Evolutionary conservation across 805 yeast genomes (phyloP).

Genomic region (Spathaspora boniae): DNA sequence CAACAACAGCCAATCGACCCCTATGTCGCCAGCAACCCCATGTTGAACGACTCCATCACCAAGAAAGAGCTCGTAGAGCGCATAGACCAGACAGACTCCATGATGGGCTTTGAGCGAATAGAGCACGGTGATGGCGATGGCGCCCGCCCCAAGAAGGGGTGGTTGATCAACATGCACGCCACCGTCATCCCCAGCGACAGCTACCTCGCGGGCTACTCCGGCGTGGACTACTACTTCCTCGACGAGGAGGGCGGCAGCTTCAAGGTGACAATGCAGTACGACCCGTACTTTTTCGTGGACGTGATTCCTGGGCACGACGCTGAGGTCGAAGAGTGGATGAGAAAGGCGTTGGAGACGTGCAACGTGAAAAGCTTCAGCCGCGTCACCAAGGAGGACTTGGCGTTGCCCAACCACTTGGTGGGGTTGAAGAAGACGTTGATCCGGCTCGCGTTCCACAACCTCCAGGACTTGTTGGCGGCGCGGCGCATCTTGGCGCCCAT

Average conservation of each 20-base stretch:
- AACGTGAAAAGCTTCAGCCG: slow-evolving; percentile 52
- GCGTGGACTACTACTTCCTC: slow-evolving; percentile 89
- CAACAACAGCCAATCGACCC: slow-evolving; percentile 19
- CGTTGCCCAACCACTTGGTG: slow-evolving; percentile 78
- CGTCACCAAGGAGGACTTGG: slow-evolving; percentile 72
- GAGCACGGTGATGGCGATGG: slow-evolving; percentile 64
- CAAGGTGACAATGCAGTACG: slow-evolving; percentile 76
- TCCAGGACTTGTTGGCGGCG: slow-evolving; percentile 70
- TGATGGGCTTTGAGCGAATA: slow-evolving; percentile 85
- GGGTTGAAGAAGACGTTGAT: slow-evolving; percentile 68
- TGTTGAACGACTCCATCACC: slow-evolving; percentile 35
- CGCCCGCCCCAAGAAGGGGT: slow-evolving; percentile 59
- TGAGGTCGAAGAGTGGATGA: slow-evolving; percentile 83
- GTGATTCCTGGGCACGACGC: slow-evolving; percentile 58
- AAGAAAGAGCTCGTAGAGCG: slow-evolving; percentile 54
- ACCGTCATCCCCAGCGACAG: slow-evolving; percentile 64
- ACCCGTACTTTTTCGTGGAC: slow-evolving; percentile 81
- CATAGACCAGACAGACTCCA: slow-evolving; percentile 66
- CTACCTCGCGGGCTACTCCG: slow-evolving; percentile 67
- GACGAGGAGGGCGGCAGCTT: slow-evolving; percentile 97
- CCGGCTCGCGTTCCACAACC: slow-evolving; percentile 70
- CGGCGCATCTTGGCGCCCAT: slow-evolving; percentile 68
- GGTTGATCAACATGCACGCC: slow-evolving; percentile 94
- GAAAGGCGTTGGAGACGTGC: slow-evolving; percentile 60
- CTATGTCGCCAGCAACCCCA: slow-evolving; percentile 29